phyloP scores from a whole-genome alignment of 108 stramenopile genomes.

The Skeletonema marinoi region DNA sequence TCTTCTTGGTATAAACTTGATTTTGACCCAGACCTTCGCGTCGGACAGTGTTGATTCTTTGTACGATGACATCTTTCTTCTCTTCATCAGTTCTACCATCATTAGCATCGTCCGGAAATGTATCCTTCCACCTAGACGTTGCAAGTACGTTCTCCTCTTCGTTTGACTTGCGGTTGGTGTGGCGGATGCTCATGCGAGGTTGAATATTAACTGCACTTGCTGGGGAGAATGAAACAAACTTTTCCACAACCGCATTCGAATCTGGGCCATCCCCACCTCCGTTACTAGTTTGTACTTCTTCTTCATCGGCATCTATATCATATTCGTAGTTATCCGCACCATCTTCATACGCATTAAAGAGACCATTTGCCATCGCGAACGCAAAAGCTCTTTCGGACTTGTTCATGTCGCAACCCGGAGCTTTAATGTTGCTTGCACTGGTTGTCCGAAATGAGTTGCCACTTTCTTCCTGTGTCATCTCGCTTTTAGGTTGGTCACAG shows the following conservation, averaged over 20 bases:
- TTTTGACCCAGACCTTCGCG: slow-evolving; percentile 13
- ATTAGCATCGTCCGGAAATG: not conserved
- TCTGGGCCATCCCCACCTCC: not conserved
- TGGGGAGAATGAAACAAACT: slow-evolving; percentile 9
- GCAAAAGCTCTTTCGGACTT: slow-evolving; percentile 5
- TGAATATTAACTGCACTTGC: not conserved
- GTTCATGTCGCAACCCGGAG: not conserved
- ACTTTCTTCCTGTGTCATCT: not conserved
- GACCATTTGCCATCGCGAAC: slow-evolving; percentile 1
- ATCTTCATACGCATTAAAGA: slow-evolving; percentile 9
- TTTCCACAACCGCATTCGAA: not conserved
- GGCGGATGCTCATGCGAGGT: slow-evolving; percentile 8
- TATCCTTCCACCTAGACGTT: slow-evolving; percentile 5
- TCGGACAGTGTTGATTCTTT: slow-evolving; percentile 17
- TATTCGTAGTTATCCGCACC: not conserved
- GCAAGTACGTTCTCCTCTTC: not conserved
- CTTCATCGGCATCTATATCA: not conserved
- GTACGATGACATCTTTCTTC: slow-evolving; percentile 6
- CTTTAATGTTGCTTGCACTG: not conserved
- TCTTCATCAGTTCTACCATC: not conserved
- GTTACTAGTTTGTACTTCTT: not conserved
- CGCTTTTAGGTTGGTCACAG: not conserved
- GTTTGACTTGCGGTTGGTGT: slow-evolving; percentile 2
- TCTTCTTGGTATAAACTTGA: slow-evolving; percentile 75
- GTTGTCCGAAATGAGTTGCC: not conserved